phyloP scores from a whole-genome alignment of 768 basidiomycete genomes.

The Psilocybe sp. region DNA sequence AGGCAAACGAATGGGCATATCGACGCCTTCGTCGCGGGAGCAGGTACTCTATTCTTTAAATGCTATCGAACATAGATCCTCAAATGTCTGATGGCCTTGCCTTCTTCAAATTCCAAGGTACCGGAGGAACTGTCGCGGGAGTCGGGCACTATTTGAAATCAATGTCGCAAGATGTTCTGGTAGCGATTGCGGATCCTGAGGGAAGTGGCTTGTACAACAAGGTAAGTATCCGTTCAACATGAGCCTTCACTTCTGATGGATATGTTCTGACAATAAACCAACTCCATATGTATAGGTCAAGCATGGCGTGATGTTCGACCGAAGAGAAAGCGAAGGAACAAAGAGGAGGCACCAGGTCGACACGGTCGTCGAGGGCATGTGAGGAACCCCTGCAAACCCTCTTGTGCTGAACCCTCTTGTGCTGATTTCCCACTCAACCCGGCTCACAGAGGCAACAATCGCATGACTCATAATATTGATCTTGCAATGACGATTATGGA shows the following conservation, averaged over 20 bases:
- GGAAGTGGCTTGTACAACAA: constrained; percentile 96
- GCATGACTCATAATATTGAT: constrained; percentile 87
- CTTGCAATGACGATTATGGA: constrained; percentile 82
- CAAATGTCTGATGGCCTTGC: constrained; percentile 6
- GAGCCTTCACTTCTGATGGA: not conserved
- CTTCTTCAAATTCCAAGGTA: constrained; percentile 48
- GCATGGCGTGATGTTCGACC: constrained; percentile 92
- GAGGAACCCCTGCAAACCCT: constrained; percentile 10
- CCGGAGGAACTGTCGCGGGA: constrained; percentile 93
- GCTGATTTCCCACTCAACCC: not conserved
- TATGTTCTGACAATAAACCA: not conserved
- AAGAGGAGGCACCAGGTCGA: constrained; percentile 93
- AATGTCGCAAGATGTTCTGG: constrained; percentile 58
- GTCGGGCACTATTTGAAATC: constrained; percentile 78
- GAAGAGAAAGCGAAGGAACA: constrained; percentile 90
- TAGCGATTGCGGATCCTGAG: constrained; percentile 87
- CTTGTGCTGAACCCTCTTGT: not conserved
- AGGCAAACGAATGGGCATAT: constrained; percentile 81
- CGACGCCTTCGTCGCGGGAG: constrained; percentile 87
- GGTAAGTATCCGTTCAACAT: constrained; percentile 32
- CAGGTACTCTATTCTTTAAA: constrained; percentile 44
- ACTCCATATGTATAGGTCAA: constrained; percentile 52
- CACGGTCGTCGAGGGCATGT: constrained; percentile 94
- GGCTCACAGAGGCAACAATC: constrained; percentile 77
- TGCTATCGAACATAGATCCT: no score